A percentile compares a stretch with the other conserved stretches of the same genome.
Conservation (phyloP, 768 basidiomycete genomes). For the Dioszegia aurantiaca region DNA sequence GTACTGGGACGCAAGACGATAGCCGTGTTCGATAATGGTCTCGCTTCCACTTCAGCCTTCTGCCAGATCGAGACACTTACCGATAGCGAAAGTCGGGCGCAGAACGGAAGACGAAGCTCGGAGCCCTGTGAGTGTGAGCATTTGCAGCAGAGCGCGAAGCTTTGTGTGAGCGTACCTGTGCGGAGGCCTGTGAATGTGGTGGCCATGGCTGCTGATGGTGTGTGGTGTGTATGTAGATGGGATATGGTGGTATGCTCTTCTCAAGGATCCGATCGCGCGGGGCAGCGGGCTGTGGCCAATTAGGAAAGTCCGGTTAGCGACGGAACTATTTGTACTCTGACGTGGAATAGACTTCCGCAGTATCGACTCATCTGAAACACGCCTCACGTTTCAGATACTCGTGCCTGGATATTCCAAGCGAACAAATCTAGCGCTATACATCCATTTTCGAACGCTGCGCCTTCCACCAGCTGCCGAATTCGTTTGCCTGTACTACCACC, state of each 20-base stretch:
- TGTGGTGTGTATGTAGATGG: background rate
- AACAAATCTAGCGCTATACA: background rate
- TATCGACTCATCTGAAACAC: too few relatives aligned
- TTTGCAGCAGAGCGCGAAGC: background rate
- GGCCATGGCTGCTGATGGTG: background rate
- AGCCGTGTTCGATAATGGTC: slow-evolving; percentile 33
- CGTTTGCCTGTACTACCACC: slow-evolving; percentile 34
- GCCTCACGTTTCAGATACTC: too few relatives aligned
- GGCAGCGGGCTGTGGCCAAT: background rate
- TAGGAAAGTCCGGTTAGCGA: background rate
- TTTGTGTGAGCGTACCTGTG: slow-evolving; percentile 8
- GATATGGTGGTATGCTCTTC: background rate
- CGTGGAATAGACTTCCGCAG: too few relatives aligned
- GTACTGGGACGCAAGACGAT: slow-evolving; percentile 44
- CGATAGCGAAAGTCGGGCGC: slow-evolving; percentile 23
- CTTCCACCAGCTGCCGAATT: slow-evolving; percentile 40
- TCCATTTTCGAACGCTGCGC: slow-evolving; percentile 39
- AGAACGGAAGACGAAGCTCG: slow-evolving; percentile 14
- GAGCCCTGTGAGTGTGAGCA: background rate
- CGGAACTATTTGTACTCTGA: background rate
- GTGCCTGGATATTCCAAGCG: too few relatives aligned
- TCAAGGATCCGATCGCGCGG: background rate
- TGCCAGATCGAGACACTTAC: slow-evolving; percentile 11
- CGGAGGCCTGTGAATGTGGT: slow-evolving; percentile 11
- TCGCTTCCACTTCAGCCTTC: background rate